These are phyloP conservation scores for Tolypocladium ophioglossoides DNA, from an alignment of 2,329 filamentous ascomycete genomes.

Conservation along the genomic window DNA sequence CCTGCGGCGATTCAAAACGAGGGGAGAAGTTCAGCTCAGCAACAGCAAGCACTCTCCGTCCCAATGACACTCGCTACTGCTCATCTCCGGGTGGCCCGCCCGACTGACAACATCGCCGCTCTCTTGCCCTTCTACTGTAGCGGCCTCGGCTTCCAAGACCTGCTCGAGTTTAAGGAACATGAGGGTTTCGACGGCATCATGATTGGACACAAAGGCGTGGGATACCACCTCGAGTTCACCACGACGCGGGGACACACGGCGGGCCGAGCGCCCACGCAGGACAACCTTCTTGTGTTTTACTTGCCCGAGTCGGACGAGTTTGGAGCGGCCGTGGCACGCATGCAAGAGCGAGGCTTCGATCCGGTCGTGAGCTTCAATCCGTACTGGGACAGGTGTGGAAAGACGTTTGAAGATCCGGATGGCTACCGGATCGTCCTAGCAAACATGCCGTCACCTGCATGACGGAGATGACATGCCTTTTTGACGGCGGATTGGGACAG, in stretches of 20 bases:
- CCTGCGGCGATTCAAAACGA: background rate
- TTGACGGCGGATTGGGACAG: background rate
- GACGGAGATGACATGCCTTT: background rate
- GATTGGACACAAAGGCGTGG: slow-evolving; percentile 24
- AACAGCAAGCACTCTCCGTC: background rate
- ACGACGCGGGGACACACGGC: slow-evolving; percentile 20
- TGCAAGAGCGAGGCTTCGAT: slow-evolving; percentile 22
- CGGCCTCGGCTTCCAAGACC: slow-evolving; percentile 26
- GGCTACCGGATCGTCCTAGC: slow-evolving; percentile 32
- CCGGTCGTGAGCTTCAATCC: slow-evolving; percentile 29
- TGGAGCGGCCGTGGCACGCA: slow-evolving; percentile 17
- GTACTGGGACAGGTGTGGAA: slow-evolving; percentile 33
- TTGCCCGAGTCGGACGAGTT: slow-evolving; percentile 20
- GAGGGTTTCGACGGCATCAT: slow-evolving; percentile 30
- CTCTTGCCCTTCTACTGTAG: slow-evolving; percentile 30
- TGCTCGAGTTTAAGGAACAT: slow-evolving; percentile 23
- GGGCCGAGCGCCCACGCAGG: slow-evolving; percentile 26
- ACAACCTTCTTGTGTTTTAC: slow-evolving; percentile 34
- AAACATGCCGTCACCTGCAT: slow-evolving; percentile 12
- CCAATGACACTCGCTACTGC: slow-evolving; percentile 10
- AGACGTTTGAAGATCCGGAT: slow-evolving; percentile 33
- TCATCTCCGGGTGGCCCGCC: slow-evolving; percentile 29
- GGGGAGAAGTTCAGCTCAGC: background rate
- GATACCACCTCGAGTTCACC: slow-evolving; percentile 34
- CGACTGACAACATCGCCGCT: slow-evolving; percentile 24